Percentiles rank a stretch among this genome's conserved stretches.
Conservation (phyloP, 2,329 filamentous ascomycete species). For the Penicillium sp. region DNA sequence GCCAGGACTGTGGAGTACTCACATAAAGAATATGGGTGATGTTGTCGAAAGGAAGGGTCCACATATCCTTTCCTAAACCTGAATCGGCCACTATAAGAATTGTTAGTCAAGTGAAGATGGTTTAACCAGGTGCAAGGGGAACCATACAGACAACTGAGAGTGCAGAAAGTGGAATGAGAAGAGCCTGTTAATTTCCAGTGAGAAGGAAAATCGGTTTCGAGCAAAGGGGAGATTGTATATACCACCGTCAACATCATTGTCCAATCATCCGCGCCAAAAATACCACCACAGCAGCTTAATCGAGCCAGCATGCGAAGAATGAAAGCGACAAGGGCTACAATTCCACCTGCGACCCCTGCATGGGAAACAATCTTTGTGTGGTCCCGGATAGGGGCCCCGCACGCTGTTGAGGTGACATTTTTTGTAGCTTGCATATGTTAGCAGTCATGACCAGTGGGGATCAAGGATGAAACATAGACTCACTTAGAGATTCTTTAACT, state of each 20-base stretch:
- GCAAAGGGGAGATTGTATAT: constrained; percentile 4
- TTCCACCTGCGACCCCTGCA: constrained; percentile 28
- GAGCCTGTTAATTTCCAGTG: constrained; percentile 4
- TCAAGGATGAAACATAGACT: not conserved
- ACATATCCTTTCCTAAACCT: constrained; percentile 41
- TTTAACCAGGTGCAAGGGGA: not conserved
- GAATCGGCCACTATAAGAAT: constrained; percentile 29
- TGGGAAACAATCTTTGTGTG: constrained; percentile 25
- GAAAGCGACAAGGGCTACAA: constrained; percentile 29
- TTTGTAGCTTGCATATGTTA: constrained; percentile 30
- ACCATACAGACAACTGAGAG: constrained; percentile 23
- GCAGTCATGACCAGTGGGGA: not conserved
- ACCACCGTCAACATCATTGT: constrained; percentile 30
- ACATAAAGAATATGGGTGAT: constrained; percentile 38
- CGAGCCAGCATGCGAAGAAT: constrained; percentile 33
- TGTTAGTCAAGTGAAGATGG: constrained; percentile 1
- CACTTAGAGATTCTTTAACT: constrained; percentile 32
- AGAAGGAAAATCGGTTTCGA: not conserved
- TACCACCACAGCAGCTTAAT: constrained; percentile 27
- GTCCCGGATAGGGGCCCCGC: constrained; percentile 33
- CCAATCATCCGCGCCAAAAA: constrained; percentile 36
- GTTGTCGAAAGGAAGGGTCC: constrained; percentile 37
- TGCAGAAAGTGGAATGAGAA: constrained; percentile 20
- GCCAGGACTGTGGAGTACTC: constrained; percentile 16
- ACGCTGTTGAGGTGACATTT: constrained; percentile 36